These are phyloP conservation scores for Roridomyces roridus DNA, from an alignment of 768 basidiomycete genomes.

Conservation along the genomic window DNA sequence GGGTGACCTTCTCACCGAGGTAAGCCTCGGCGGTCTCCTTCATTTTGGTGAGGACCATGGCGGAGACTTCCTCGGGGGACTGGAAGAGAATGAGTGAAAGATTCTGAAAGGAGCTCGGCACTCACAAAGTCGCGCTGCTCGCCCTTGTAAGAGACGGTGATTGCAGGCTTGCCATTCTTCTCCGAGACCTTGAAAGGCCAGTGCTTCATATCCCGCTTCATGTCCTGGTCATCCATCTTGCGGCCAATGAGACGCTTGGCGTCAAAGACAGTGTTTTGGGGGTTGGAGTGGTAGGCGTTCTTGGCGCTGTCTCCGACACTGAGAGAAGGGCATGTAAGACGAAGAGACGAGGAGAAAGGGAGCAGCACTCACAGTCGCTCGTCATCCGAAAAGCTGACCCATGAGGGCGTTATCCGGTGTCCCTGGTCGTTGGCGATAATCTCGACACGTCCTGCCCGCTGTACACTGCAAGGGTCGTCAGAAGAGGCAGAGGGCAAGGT, in stretches of 20 bases:
- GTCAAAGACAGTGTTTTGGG: conserved; percentile 93
- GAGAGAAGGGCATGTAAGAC: conserved; percentile 27
- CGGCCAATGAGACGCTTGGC: conserved; percentile 96
- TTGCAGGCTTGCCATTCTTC: conserved; percentile 80
- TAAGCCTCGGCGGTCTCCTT: conserved; percentile 99
- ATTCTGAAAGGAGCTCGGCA: conserved; percentile 18
- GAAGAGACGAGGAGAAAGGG: conserved; percentile 6
- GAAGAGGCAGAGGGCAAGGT: background rate
- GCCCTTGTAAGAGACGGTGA: conserved; percentile 80
- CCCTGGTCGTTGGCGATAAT: conserved; percentile 92
- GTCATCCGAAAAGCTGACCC: conserved; percentile 82
- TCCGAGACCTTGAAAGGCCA: conserved; percentile 88
- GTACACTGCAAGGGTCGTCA: conserved; percentile 57
- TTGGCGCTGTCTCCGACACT: conserved; percentile 95
- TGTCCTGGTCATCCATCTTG: conserved; percentile 79
- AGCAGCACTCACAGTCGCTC: conserved; percentile 66
- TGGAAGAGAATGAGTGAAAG: conserved; percentile 31
- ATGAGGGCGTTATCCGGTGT: conserved; percentile 89
- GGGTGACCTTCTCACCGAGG: conserved; percentile 93
- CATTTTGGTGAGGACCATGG: conserved; percentile 97
- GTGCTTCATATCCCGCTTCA: conserved; percentile 86
- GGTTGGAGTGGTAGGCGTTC: conserved; percentile 93
- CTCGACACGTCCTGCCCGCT: conserved; percentile 85
- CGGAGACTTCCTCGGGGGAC: conserved; percentile 94
- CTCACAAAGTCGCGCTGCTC: conserved; percentile 84